Conservation (phyloP, 768 basidiomycete genomes). For the Suillus paluster region DNA sequence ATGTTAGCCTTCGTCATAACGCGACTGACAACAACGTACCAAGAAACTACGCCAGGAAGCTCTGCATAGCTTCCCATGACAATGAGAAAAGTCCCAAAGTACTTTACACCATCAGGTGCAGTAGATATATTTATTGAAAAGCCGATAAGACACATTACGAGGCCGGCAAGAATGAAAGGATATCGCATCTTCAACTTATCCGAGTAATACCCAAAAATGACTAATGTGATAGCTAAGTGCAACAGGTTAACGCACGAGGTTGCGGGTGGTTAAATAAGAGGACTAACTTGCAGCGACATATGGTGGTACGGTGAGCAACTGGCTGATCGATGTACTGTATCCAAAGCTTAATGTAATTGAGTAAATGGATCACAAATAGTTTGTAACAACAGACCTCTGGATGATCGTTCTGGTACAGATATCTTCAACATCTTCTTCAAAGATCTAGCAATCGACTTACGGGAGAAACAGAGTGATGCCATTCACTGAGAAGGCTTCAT, state of each 20-base stretch:
- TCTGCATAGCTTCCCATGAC: slow-evolving; percentile 66
- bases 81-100: slow-evolving; percentile 70
- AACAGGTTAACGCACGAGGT: background rate
- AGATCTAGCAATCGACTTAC: slow-evolving; percentile 33
- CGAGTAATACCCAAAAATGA: slow-evolving; percentile 61
- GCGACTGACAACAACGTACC: slow-evolving; percentile 41
- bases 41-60: slow-evolving; percentile 64
- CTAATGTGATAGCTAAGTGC: no score
- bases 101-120: slow-evolving; percentile 59
- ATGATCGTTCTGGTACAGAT: slow-evolving; percentile 13
- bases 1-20: background rate
- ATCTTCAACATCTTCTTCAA: background rate
- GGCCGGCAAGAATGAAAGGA: slow-evolving; percentile 60
- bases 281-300: slow-evolving; percentile 60
- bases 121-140: slow-evolving; percentile 64
- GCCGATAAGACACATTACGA: slow-evolving; percentile 54
- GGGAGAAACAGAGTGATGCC: no score
- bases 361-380: slow-evolving; percentile 10
- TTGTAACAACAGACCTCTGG: background rate
- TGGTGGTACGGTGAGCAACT: no score
- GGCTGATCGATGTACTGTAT: slow-evolving; percentile 54
- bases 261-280: slow-evolving; percentile 20
- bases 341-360: slow-evolving; percentile 51
- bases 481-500: slow-evolving; percentile 48
- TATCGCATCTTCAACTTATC: slow-evolving; percentile 56